A percentile compares a stretch with the other conserved stretches of the same genome.
phyloP scores from a whole-genome alignment of 2,329 filamentous ascomycete genomes.

The Graphilbum fragrans region DNA sequence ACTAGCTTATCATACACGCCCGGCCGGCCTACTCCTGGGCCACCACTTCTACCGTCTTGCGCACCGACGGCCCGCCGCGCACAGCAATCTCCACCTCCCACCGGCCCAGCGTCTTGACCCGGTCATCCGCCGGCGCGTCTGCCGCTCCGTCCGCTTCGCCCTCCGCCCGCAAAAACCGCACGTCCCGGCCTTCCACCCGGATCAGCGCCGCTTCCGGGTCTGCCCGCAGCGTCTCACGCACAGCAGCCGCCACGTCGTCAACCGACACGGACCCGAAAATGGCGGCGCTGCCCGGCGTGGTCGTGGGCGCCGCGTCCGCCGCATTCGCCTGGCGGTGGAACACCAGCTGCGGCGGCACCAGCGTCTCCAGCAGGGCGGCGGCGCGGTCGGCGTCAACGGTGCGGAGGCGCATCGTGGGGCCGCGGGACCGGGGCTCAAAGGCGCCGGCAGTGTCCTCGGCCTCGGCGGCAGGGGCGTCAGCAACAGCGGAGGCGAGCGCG shows the following conservation, averaged over 20 bases:
- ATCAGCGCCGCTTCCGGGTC: slow-evolving; percentile 21
- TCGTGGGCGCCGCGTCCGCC: slow-evolving; percentile 6
- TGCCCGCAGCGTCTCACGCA: slow-evolving; percentile 21
- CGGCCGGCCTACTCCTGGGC: background rate
- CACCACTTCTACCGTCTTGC: slow-evolving; percentile 21
- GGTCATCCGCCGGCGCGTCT: slow-evolving; percentile 19
- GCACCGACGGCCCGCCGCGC: slow-evolving; percentile 16
- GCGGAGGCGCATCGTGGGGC: background rate
- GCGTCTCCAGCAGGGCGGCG: slow-evolving; percentile 19
- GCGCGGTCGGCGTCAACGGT: slow-evolving; percentile 13
- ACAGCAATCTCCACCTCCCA: slow-evolving; percentile 25
- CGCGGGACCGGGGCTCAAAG: background rate
- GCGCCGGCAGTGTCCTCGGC: background rate
- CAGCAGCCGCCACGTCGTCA: slow-evolving; percentile 20
- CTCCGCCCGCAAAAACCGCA: slow-evolving; percentile 19
- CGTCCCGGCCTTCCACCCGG: slow-evolving; percentile 20
- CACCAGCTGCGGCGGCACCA: slow-evolving; percentile 23
- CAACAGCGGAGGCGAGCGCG: slow-evolving; percentile 3
- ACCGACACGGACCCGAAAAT: slow-evolving; percentile 32
- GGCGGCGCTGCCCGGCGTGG: slow-evolving; percentile 8
- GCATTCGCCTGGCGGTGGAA: slow-evolving; percentile 24
- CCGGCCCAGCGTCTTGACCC: slow-evolving; percentile 27
- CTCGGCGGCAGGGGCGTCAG: background rate
- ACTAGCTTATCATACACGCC: no score
- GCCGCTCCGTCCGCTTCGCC: slow-evolving; percentile 15